These are phyloP conservation scores for Coemansia sp. DNA, from an alignment of 192 early-diverging fungal genomes.

Conservation along the genomic window DNA sequence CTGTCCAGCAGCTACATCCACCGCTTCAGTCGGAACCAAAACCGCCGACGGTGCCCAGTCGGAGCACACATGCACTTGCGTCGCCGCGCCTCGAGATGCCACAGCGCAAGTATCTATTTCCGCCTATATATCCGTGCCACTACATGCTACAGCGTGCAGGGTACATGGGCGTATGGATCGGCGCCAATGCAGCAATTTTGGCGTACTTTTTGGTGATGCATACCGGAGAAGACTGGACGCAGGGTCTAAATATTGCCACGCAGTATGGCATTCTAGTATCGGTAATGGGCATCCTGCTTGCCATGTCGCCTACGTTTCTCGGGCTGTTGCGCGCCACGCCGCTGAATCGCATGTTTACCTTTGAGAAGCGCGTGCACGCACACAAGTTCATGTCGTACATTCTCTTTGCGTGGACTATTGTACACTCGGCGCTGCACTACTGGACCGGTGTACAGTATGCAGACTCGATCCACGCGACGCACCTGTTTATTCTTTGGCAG, in stretches of 20 bases:
- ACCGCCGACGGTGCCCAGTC: background rate
- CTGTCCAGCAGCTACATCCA: background rate
- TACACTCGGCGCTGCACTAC: slow-evolving; percentile 59
- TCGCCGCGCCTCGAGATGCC: slow-evolving; percentile 18
- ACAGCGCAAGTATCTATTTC: slow-evolving; percentile 34
- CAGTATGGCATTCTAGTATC: slow-evolving; percentile 50
- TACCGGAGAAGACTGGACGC: slow-evolving; percentile 27
- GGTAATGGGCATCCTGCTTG: slow-evolving; percentile 53
- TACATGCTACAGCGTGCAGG: slow-evolving; percentile 53
- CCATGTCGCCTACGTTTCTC: slow-evolving; percentile 75
- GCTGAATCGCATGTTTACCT: slow-evolving; percentile 61
- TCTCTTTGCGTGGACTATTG: slow-evolving; percentile 64
- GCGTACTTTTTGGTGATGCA: slow-evolving; percentile 39
- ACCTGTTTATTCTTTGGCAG: slow-evolving; percentile 38
- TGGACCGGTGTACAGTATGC: slow-evolving; percentile 45
- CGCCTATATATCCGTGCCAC: slow-evolving; percentile 54
- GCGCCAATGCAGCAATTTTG: slow-evolving; percentile 37
- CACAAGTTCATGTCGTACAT: slow-evolving; percentile 74
- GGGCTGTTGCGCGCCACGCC: slow-evolving; percentile 58
- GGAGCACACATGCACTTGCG: background rate
- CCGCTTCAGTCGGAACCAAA: background rate
- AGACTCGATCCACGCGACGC: slow-evolving; percentile 21
- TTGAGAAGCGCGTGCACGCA: slow-evolving; percentile 73
- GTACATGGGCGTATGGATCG: slow-evolving; percentile 44
- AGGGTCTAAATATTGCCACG: slow-evolving; percentile 45